Evolutionary conservation across 129 eudicot genomes (phyloP).

Genomic region (Flaveria linearis): DNA sequence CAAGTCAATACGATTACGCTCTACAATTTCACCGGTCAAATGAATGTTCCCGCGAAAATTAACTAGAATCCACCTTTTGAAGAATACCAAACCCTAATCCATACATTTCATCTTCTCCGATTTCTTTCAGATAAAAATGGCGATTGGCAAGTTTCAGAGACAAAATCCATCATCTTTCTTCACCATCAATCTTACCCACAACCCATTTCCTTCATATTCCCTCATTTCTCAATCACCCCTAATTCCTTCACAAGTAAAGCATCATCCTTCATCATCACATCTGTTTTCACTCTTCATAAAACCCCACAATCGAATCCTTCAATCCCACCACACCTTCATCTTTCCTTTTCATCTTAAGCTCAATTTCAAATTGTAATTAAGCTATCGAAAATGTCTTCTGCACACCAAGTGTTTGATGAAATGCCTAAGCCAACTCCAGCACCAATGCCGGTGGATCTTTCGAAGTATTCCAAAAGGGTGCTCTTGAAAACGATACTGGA

Average conservation of each 20-base stretch:
- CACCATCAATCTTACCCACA: constrained; percentile 35
- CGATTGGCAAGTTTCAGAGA: constrained; percentile 37
- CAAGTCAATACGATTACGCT: no score
- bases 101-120: constrained; percentile 14
- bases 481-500: constrained; percentile 54
- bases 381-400: constrained; percentile 39
- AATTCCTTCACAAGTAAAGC: constrained; percentile 55
- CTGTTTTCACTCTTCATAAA: constrained; percentile 29
- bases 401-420: constrained; percentile 37
- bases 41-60: constrained; percentile 4
- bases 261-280: constrained; percentile 37
- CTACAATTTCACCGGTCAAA: neutral
- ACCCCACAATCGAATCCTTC: constrained; percentile 11
- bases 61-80: constrained; percentile 10
- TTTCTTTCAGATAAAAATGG: constrained; percentile 30
- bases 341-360: neutral
- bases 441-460: constrained; percentile 29
- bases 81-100: constrained; percentile 60
- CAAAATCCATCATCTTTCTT: constrained; percentile 64
- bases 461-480: constrained; percentile 66
- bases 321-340: constrained; percentile 15
- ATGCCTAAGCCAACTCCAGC: constrained; percentile 29
- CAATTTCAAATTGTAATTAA: constrained; percentile 2
- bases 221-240: constrained; percentile 22
- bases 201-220: constrained; percentile 26